Evolutionary conservation across 202 grass and related monocot species (phyloP).

Genomic region (Setaria viridis): DNA sequence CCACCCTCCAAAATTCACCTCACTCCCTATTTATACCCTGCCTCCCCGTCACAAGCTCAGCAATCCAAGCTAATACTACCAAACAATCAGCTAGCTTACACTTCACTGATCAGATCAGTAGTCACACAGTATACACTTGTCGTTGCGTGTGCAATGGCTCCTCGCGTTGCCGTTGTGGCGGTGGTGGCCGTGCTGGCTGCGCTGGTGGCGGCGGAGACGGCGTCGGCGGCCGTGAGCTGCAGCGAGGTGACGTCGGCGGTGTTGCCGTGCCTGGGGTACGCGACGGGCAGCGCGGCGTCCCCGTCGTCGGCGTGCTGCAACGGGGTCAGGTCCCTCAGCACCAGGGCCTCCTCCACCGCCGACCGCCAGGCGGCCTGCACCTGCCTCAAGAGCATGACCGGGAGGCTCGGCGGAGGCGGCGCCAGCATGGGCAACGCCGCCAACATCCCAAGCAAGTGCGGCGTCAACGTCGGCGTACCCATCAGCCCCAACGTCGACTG

Average conservation of each 20-base stretch:
- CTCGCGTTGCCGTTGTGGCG: neutral
- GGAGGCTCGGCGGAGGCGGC: constrained; percentile 6
- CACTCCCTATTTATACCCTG: too few relatives aligned
- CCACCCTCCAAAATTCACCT: too few relatives aligned
- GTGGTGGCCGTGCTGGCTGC: neutral
- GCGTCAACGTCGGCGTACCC: constrained; percentile 53
- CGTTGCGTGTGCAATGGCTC: neutral
- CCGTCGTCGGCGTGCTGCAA: constrained; percentile 42
- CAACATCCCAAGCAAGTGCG: constrained; percentile 51
- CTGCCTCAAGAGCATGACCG: constrained; percentile 52
- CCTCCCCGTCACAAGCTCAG: too few relatives aligned
- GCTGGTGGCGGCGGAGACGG: neutral
- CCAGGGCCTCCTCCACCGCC: neutral
- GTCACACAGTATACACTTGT: too few relatives aligned
- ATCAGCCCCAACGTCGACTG: constrained; percentile 57
- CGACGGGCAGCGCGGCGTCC: neutral
- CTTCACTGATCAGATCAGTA: too few relatives aligned
- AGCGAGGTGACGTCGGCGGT: constrained; percentile 41
- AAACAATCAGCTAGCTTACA: too few relatives aligned
- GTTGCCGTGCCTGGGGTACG: constrained; percentile 38
- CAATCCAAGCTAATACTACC: too few relatives aligned
- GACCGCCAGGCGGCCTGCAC: constrained; percentile 43
- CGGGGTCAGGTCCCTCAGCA: constrained; percentile 44
- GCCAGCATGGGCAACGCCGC: constrained; percentile 25
- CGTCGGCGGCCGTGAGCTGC: constrained; percentile 46